Conservation (phyloP, 768 basidiomycete species). For the Leccinum pellstonianum region DNA sequence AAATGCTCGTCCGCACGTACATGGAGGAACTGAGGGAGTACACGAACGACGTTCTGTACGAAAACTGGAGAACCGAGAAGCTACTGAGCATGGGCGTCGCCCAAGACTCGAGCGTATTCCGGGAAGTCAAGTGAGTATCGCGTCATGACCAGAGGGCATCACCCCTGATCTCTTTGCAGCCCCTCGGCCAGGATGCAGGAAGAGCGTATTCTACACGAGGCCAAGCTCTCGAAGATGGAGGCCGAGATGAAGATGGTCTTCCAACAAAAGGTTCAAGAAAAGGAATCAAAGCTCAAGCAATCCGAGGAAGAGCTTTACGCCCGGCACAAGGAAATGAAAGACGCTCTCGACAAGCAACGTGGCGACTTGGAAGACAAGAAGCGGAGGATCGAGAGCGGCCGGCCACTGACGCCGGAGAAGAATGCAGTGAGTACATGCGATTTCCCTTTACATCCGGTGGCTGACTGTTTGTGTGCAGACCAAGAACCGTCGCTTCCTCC, state of each 20-base stretch:
- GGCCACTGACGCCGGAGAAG: constrained; percentile 96
- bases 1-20: constrained; percentile 98
- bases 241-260: constrained; percentile 99
- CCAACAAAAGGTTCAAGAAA: constrained; percentile 99
- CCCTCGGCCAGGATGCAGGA: constrained; percentile 96
- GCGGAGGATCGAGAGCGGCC: constrained; percentile 89
- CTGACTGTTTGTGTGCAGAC: constrained; percentile 25
- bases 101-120: constrained; percentile 97
- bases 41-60: constrained; percentile 93
- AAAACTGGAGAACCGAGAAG: constrained; percentile 98
- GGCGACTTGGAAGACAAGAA: constrained; percentile 97
- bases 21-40: constrained; percentile 99
- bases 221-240: constrained; percentile 98
- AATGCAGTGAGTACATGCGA: constrained; percentile 56
- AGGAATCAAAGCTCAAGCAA: constrained; percentile 98
- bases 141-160: neutral
- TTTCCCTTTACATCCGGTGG: constrained; percentile 1
- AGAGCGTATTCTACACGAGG: constrained; percentile 94
- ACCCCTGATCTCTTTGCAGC: constrained; percentile 43
- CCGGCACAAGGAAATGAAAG: constrained; percentile 99
- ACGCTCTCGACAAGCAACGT: constrained; percentile 96
- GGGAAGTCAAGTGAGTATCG: constrained; percentile 90
- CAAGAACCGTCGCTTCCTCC: constrained; percentile 39
- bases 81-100: constrained; percentile 96
- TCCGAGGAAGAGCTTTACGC: constrained; percentile 99